Evolutionary conservation across 2,329 filamentous ascomycete species (phyloP).

Genomic region (Pestalotiopsis sp.): DNA sequence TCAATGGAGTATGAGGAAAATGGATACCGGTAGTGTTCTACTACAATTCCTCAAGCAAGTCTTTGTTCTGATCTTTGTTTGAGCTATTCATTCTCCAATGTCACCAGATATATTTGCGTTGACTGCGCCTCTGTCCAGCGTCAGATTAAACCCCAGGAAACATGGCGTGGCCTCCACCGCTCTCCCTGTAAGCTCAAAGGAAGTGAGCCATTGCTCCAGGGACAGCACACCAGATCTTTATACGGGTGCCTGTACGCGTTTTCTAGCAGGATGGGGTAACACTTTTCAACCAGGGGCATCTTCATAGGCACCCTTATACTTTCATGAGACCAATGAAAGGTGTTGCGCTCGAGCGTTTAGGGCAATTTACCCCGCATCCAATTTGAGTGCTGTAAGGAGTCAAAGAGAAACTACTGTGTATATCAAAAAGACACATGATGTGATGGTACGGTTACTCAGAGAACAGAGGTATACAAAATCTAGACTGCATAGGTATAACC

Average conservation of each 20-base stretch:
- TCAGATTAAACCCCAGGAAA: background rate
- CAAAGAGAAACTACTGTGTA: background rate
- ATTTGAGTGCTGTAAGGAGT: no score
- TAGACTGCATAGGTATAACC: no score
- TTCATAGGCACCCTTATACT: background rate
- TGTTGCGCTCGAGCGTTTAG: background rate
- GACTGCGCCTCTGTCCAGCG: background rate
- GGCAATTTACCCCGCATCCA: conserved; percentile 1
- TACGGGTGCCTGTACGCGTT: background rate
- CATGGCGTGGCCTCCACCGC: background rate
- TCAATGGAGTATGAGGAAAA: no score
- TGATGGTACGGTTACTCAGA: background rate
- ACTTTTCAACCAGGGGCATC: background rate
- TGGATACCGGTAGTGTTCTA: no score
- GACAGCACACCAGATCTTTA: background rate
- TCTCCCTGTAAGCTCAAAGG: background rate
- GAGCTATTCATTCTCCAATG: background rate
- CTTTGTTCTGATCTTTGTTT: no score
- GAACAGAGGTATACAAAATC: no score
- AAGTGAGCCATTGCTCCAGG: no score
- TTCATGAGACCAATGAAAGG: background rate
- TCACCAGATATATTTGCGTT: background rate
- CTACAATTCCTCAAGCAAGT: no score
- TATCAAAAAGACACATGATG: background rate
- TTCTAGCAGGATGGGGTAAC: background rate